These are phyloP conservation scores for Aspergillus tanneri DNA, from an alignment of 2,329 filamentous ascomycete species.

Conservation along the genomic window DNA sequence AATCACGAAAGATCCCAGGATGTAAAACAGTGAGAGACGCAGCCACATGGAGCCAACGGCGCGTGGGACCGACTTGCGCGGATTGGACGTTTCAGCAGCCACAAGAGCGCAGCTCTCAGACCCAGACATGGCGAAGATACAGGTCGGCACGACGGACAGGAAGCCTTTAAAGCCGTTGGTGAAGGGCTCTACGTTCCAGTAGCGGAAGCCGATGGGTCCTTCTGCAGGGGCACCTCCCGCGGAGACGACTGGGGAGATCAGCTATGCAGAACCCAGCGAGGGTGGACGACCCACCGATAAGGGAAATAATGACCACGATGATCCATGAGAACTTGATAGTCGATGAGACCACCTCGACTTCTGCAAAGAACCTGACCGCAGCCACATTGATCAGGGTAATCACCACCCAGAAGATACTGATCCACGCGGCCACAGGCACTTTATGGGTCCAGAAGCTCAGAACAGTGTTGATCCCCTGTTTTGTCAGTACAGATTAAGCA, in stretches of 20 bases:
- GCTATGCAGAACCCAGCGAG: background rate
- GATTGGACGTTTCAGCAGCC: slow-evolving; percentile 47
- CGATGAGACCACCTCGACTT: slow-evolving; percentile 47
- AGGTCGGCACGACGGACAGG: slow-evolving; percentile 38
- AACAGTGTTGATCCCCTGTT: slow-evolving; percentile 39
- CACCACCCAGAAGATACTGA: slow-evolving; percentile 46
- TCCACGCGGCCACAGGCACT: slow-evolving; percentile 47
- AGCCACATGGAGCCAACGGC: slow-evolving; percentile 50
- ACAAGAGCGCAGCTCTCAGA: slow-evolving; percentile 47
- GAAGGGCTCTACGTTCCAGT: slow-evolving; percentile 47
- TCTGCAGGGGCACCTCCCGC: slow-evolving; percentile 46
- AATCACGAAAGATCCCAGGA: slow-evolving; percentile 47
- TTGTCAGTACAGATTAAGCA: background rate
- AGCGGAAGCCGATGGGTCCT: slow-evolving; percentile 45
- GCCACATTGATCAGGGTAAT: slow-evolving; percentile 47
- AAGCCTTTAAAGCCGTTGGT: slow-evolving; percentile 49
- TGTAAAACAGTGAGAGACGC: slow-evolving; percentile 48
- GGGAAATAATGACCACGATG: slow-evolving; percentile 49
- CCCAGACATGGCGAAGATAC: slow-evolving; percentile 43
- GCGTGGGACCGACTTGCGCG: slow-evolving; percentile 43
- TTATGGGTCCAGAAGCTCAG: slow-evolving; percentile 47
- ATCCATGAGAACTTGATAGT: slow-evolving; percentile 52
- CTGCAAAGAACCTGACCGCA: slow-evolving; percentile 47
- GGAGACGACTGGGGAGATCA: slow-evolving; percentile 37
- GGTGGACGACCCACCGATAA: slow-evolving; percentile 29